These are phyloP conservation scores for Cladosporium halotolerans DNA, from an alignment of 2,329 filamentous ascomycete species.

Conservation along the genomic window DNA sequence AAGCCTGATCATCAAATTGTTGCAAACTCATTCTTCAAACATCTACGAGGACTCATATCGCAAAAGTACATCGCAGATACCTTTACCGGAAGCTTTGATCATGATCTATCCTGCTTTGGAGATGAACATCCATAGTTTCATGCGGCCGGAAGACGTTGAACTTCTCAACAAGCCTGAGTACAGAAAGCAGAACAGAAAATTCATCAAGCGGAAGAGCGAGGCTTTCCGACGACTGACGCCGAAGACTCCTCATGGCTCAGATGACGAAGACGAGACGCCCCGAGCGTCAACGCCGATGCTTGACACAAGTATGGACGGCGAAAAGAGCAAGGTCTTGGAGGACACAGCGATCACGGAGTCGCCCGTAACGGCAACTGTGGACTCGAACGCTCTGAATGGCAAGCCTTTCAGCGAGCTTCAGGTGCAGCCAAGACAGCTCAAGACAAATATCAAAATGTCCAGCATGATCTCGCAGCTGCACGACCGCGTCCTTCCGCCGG, in stretches of 20 bases:
- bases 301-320: not conserved
- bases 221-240: constrained; percentile 78
- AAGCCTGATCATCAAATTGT: constrained; percentile 78
- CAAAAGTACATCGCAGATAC: constrained; percentile 32
- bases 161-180: constrained; percentile 78
- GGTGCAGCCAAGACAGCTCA: constrained; percentile 49
- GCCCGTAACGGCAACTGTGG: not conserved
- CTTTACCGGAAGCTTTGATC: constrained; percentile 77
- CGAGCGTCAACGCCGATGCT: not conserved
- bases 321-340: not conserved
- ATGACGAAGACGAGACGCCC: constrained; percentile 56
- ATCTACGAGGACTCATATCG: constrained; percentile 33
- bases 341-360: constrained; percentile 8
- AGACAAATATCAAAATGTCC: constrained; percentile 84
- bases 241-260: constrained; percentile 73
- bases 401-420: constrained; percentile 21
- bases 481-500: constrained; percentile 86
- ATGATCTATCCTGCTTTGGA: constrained; percentile 86
- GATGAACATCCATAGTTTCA: constrained; percentile 98
- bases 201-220: constrained; percentile 79
- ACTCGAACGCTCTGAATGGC: constrained; percentile 10
- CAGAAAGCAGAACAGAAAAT: constrained; percentile 68
- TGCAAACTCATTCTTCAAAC: constrained; percentile 56
- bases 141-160: constrained; percentile 96
- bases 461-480: constrained; percentile 99